Evolutionary conservation across 179 eudicot species (phyloP).

Genomic region (Heliamphora pulchella): DNA sequence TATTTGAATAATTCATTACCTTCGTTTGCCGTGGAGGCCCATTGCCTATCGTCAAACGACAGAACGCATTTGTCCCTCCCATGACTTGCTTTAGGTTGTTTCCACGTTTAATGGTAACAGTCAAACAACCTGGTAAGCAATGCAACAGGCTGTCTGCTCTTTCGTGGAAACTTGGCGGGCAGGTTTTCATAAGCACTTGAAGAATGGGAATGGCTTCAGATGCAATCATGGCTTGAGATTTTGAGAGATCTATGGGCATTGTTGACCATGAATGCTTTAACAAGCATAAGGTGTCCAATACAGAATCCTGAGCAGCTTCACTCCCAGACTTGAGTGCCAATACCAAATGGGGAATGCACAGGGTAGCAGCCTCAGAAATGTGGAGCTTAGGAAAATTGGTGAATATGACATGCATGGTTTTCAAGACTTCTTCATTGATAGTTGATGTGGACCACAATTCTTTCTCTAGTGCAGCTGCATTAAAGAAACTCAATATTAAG

Average conservation of each 20-base stretch:
- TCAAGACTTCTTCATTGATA: conserved; percentile 57
- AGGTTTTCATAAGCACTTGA: conserved; percentile 60
- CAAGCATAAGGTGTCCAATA: conserved; percentile 50
- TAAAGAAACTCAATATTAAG: background rate
- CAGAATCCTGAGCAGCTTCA: conserved; percentile 63
- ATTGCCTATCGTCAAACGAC: conserved; percentile 56
- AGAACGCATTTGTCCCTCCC: conserved; percentile 66
- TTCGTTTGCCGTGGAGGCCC: conserved; percentile 64
- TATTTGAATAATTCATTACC: conserved; percentile 30
- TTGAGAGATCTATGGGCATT: conserved; percentile 56
- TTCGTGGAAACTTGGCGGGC: conserved; percentile 67
- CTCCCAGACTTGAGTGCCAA: conserved; percentile 54
- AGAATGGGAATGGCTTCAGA: conserved; percentile 73
- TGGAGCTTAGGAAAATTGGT: conserved; percentile 61
- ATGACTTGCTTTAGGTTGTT: conserved; percentile 57
- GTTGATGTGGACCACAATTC: conserved; percentile 54
- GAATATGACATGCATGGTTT: conserved; percentile 51
- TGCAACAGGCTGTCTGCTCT: conserved; percentile 61
- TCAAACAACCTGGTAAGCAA: conserved; percentile 67
- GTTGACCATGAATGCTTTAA: conserved; percentile 61
- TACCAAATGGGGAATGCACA: conserved; percentile 66
- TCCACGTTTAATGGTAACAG: conserved; percentile 55
- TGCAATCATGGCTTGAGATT: conserved; percentile 55
- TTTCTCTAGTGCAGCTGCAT: conserved; percentile 66
- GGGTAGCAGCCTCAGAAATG: conserved; percentile 61